Percentiles rank a stretch among this genome's conserved stretches.
Evolutionary conservation across 176 grass and related monocot species (phyloP).

Genomic region (Raddia guianensis): DNA sequence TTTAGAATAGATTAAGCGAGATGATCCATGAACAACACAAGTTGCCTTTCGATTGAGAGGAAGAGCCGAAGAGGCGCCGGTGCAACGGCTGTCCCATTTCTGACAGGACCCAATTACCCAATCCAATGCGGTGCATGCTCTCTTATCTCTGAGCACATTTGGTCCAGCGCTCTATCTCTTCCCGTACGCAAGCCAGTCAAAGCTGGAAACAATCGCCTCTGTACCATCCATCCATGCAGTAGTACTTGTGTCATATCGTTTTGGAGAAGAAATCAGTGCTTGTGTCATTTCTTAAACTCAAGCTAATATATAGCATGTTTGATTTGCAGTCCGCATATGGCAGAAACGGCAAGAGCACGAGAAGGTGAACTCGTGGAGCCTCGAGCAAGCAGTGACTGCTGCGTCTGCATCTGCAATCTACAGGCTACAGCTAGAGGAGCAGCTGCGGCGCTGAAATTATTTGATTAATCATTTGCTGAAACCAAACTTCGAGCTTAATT

Average conservation of each 20-base stretch:
- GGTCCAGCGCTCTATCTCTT: not conserved
- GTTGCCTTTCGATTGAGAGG: no score
- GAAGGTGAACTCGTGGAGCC: not conserved
- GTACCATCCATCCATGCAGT: not conserved
- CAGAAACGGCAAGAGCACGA: not conserved
- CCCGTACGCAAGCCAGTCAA: not conserved
- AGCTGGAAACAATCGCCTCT: not conserved
- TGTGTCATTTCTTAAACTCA: no score
- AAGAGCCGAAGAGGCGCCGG: not conserved
- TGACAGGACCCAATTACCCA: conserved; percentile 13
- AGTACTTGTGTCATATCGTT: no score
- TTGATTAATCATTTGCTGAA: no score
- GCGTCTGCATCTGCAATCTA: not conserved
- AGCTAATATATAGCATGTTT: not conserved
- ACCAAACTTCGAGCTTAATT: no score
- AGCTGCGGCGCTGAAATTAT: no score
- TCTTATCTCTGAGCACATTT: not conserved
- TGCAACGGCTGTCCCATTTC: not conserved
- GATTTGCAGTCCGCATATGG: not conserved
- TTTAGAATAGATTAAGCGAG: no score
- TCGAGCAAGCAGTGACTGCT: not conserved
- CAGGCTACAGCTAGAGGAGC: no score
- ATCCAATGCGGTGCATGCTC: not conserved
- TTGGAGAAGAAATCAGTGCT: no score
- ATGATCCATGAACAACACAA: not conserved